Evolutionary conservation across 805 yeast genomes (phyloP), one percentile per base, ranked within the genome.

Genomic region (Spathaspora boniae): DNA sequence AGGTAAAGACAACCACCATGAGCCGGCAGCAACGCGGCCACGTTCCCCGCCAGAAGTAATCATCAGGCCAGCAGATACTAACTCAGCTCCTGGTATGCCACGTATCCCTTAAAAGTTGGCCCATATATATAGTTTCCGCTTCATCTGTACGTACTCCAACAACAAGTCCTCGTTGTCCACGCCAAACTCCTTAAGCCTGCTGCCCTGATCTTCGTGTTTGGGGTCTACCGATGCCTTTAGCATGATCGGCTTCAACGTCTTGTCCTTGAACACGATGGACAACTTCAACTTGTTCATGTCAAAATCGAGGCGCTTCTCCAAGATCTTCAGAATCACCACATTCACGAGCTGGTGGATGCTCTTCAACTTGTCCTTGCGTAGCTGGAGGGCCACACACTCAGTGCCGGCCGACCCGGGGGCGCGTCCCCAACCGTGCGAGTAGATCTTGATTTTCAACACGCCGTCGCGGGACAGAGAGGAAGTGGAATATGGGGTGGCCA

Each of bases 291-390:
- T 30, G 34, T 50, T 39, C 27, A 41, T 31, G 33, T 38, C 38
- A 12, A 47, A 20, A 29, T 46, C 46, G 20, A 38, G 44, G 35
- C 40, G 41, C 31, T 33, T 37, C 29, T 42, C 38, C 32, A 46
- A 18, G 9, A 51, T 38, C 23, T 48, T 38, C 31, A 33, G 44
- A 12, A 44, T 34, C 16, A 51, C 38, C 17, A 46, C 38, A 26
- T 49, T 43, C 22, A 45, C 35, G 14, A 51, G 41, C 31, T 51
- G 53, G 37, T 41, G 35, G 2, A 47, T 29, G 31, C 38, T 44
- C 12, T 33, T 34, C 15, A 47, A 37, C 33, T 37, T 43, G 33
- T 43, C 47, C 32, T 49, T 51, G 15, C 47, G 40, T 33, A 51
- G 26, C 21, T 40, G 36, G 8, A 40, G 21, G 14, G 37, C 37